These are phyloP conservation scores for Tolypocladium capitatum DNA, from an alignment of 2,329 filamentous ascomycete species.

Conservation along the genomic window DNA sequence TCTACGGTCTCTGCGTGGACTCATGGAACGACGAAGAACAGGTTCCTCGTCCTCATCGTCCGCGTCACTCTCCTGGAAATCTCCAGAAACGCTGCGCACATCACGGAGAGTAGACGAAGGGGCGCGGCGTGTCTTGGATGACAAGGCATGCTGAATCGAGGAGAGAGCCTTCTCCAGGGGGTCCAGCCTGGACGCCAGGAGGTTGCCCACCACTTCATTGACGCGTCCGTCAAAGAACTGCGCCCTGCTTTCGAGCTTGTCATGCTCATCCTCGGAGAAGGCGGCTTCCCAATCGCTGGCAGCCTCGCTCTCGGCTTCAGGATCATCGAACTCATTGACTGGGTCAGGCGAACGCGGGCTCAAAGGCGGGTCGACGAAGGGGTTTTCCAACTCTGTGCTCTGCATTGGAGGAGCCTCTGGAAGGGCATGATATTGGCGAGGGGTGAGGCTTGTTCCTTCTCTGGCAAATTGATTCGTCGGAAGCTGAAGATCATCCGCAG, in stretches of 20 bases:
- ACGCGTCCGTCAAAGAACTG: slow-evolving; percentile 87
- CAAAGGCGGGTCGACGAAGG: slow-evolving; percentile 40
- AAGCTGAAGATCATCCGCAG: slow-evolving; percentile 39
- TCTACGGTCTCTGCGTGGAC: slow-evolving; percentile 64
- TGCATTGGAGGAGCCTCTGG: slow-evolving; percentile 32
- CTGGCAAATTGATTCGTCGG: slow-evolving; percentile 42
- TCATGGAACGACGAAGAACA: slow-evolving; percentile 52
- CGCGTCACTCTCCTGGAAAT: slow-evolving; percentile 70
- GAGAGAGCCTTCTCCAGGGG: slow-evolving; percentile 72
- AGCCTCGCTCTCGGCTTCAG: slow-evolving; percentile 39
- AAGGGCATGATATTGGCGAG: slow-evolving; percentile 37
- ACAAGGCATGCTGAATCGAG: slow-evolving; percentile 59
- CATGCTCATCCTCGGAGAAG: slow-evolving; percentile 69
- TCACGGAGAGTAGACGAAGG: slow-evolving; percentile 40
- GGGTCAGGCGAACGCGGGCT: slow-evolving; percentile 37
- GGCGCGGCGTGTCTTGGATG: slow-evolving; percentile 39
- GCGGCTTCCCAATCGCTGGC: slow-evolving; percentile 88
- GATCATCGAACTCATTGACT: slow-evolving; percentile 25
- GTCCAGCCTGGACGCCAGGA: slow-evolving; percentile 62
- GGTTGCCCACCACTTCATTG: slow-evolving; percentile 67
- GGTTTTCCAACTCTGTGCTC: slow-evolving; percentile 48
- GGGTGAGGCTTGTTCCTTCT: slow-evolving; percentile 62
- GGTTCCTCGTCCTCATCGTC: slow-evolving; percentile 84
- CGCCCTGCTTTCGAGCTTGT: slow-evolving; percentile 67
- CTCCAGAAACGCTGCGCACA: slow-evolving; percentile 55